phyloP scores from a whole-genome alignment of 208 protist genomes.

The Leishmania arabica region DNA sequence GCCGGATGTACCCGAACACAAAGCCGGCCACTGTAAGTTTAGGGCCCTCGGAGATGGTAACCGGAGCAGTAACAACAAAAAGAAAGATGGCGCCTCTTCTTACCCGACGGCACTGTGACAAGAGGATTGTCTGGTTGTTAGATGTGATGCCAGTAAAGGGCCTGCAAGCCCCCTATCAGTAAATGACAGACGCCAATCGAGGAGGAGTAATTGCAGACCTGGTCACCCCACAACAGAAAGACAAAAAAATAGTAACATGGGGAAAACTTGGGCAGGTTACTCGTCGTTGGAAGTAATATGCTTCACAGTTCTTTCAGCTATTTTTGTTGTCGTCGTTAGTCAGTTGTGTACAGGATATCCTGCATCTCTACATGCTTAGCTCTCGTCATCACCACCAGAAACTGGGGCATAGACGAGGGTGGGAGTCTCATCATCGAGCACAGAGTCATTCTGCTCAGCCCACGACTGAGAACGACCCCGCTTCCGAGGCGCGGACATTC shows the following conservation, averaged over 20 bases:
- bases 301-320: not conserved
- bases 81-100: not conserved
- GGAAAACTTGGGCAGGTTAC: not conserved
- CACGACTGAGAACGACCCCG: constrained; percentile 12
- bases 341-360: not conserved
- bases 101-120: not conserved
- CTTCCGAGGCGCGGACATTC: not conserved
- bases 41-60: not conserved
- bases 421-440: constrained; percentile 33
- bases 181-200: not conserved
- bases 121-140: not conserved
- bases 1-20: not conserved
- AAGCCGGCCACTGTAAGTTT: not conserved
- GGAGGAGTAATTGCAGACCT: not conserved
- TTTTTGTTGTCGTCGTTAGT: not conserved
- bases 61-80: not conserved
- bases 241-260: not conserved
- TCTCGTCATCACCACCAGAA: constrained; percentile 65
- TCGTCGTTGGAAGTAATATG: not conserved
- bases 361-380: constrained; percentile 20
- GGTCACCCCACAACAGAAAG: not conserved
- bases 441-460: not conserved
- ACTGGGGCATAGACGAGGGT: constrained; percentile 57
- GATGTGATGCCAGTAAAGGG: not conserved
- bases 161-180: not conserved